Evolutionary conservation across 2,329 filamentous ascomycete species (phyloP).

Genomic region (Erysiphe pulchra): DNA sequence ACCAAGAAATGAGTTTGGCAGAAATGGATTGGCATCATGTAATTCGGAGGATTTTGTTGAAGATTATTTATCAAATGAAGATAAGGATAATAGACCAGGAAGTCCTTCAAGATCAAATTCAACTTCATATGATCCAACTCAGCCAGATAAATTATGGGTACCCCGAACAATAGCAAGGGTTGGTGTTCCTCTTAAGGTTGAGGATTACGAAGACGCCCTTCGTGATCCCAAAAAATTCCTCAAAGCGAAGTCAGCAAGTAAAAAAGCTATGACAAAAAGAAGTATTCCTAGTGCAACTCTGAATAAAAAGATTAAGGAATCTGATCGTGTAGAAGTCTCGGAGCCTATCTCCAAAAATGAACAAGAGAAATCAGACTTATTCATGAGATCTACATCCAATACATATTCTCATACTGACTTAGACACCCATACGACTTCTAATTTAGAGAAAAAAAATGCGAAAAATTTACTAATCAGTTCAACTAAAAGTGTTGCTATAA

Average conservation of each 20-base stretch:
- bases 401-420: background rate
- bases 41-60: conserved; percentile 12
- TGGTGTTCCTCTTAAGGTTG: conserved; percentile 37
- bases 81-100: conserved; percentile 21
- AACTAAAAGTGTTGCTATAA: too few species aligned
- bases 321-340: conserved; percentile 5
- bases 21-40: conserved; percentile 27
- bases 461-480: too few species aligned
- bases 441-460: background rate
- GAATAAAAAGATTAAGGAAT: conserved; percentile 12
- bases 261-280: conserved; percentile 7
- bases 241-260: conserved; percentile 6
- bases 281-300: conserved; percentile 12
- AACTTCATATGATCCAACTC: conserved; percentile 34
- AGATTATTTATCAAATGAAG: conserved; percentile 16
- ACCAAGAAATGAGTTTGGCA: conserved; percentile 15
- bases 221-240: conserved; percentile 8
- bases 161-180: conserved; percentile 35
- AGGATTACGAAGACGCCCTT: conserved; percentile 31
- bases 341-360: background rate
- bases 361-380: background rate
- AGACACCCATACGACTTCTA: background rate
- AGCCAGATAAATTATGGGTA: conserved; percentile 42
- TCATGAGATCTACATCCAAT: background rate
- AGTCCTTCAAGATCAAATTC: conserved; percentile 15